Base-by-base conservation (phyloP, 2,329 filamentous ascomycete species). In the Cladophialophora bantiana region DNA sequence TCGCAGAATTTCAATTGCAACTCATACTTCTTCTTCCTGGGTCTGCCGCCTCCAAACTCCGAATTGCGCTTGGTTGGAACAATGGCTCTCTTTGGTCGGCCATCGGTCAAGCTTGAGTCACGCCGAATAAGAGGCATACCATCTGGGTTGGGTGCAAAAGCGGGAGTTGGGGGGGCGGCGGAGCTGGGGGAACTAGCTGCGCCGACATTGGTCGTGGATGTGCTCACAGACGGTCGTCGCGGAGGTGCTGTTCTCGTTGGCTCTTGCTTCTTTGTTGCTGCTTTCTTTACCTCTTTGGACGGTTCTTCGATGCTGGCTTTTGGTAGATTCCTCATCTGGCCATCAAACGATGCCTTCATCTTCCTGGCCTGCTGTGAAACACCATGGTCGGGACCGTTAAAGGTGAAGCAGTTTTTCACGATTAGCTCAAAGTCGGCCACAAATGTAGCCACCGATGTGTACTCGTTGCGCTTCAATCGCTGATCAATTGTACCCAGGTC, bases 41-140 rank as follows among this genome's bases (percentile, higher is more conserved):
- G 92, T 76, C 93, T 92, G 70, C 90, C 89, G 18, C 86, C 86
- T 18, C 89, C 87, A 76, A 97, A 98, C 7, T 94, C 90, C n/a
- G 97, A 85, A 75, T 98, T 95, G 72, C 94, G 94, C 75, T 94
- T 94, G 0, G 95, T 93, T 7, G 94, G 91, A 74, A 97, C 93
- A 63, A 98, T 97, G 13, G 94, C 93, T 62, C 95, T 90, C 83
- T 97, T 97, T 10, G 94, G 94, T 59, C 95, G 88, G 64, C 89
- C 90, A 72, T 93, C 92, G 4, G 86, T 85, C 65, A 89, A 90
- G 5, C 88, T 90, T 1, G 92, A 96, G 74, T 96, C 93, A 20
- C 94, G 90, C 62, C 95, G 90, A 70, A 95, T 95, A 45, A 93
- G 84, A 7, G 93, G 93, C 45, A 92, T 85, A 1, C 92, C 92